phyloP scores from a whole-genome alignment of 345 rosid genomes.

The Iberis pinnata region DNA sequence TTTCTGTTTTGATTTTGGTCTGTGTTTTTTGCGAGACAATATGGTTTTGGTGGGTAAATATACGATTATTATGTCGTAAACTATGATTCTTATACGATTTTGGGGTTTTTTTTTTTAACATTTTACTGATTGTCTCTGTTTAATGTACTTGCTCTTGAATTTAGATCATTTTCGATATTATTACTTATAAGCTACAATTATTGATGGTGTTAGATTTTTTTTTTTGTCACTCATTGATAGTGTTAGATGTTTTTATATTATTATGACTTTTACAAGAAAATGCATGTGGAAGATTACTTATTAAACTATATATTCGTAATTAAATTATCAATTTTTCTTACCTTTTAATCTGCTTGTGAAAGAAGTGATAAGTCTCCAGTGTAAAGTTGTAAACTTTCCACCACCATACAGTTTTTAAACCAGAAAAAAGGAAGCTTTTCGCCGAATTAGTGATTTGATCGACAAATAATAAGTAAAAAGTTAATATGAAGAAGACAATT shows the following conservation, averaged over 20 bases:
- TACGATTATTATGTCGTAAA: neutral
- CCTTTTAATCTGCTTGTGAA: no score
- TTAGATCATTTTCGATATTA: neutral
- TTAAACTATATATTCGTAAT: neutral
- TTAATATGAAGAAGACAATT: no score
- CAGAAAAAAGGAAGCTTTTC: neutral
- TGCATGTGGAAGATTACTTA: neutral
- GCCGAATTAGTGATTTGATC: no score
- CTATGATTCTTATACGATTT: slow-evolving; percentile 12
- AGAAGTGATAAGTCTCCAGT: neutral
- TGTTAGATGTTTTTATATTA: slow-evolving; percentile 10
- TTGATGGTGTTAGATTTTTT: no score
- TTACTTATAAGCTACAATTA: slow-evolving; percentile 6
- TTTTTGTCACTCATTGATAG: no score
- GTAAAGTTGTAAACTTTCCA: neutral
- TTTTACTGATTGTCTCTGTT: neutral
- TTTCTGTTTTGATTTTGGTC: slow-evolving; percentile 18
- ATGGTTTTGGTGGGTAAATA: slow-evolving; percentile 28
- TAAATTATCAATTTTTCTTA: neutral
- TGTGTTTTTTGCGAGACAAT: neutral
- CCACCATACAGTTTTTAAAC: neutral
- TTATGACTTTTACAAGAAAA: slow-evolving; percentile 1
- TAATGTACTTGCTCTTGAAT: slow-evolving; percentile 1
- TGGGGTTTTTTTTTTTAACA: neutral
- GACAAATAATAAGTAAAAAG: no score